Evolutionary conservation across 164 flowering plant genomes (phyloP), one percentile per base, ranked within the genome.

Genomic region (Liquidambar formosana): DNA sequence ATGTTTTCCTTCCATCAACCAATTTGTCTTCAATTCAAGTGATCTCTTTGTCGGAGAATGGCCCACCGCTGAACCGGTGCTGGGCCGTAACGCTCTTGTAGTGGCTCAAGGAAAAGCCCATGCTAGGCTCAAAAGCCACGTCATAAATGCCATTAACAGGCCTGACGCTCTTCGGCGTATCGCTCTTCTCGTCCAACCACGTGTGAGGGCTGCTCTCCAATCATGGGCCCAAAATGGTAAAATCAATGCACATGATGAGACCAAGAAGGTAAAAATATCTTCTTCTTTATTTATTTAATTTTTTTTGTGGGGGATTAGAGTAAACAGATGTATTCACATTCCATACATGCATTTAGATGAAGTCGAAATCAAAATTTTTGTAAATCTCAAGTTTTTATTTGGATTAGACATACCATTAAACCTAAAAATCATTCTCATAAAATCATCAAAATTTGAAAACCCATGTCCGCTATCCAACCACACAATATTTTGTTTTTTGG

Each of bases 1-100:
- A 48, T 81, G 74, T 62, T 65, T 73, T 1, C 86, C 86, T 5
- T 22, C 78, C 3, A 61, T 69, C 28, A 79, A 52, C 81, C 85
- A 82, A 54, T 80, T 79, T 63, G 73, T 82, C 23, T 57, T 79
- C 33, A 78, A 67, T 51, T 54, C 77, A 15, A 69, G 58, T 0
- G 65, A 73, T n/a, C 43, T 41, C 8, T 85, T 85, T 57, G 3
- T 14, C 0, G 12, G 59, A 8, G 48, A 64, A 1, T 82, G 82
- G 85, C 87, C 85, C 1, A 64, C 76, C 1, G 47, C 22, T 0
- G 85, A 82, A n/a, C 18, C 82, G 3, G 11, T 83, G n/a, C n/a
- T n/a, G 10, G 88, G 91, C 5, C 0, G 10, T 18, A 65, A 26
- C 4, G 65, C 81, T 0, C 19, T 85, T 0, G 70, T 66, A 2